Base-by-base conservation (phyloP, 768 basidiomycete species). In the Holtermanniella nyarrowii region DNA sequence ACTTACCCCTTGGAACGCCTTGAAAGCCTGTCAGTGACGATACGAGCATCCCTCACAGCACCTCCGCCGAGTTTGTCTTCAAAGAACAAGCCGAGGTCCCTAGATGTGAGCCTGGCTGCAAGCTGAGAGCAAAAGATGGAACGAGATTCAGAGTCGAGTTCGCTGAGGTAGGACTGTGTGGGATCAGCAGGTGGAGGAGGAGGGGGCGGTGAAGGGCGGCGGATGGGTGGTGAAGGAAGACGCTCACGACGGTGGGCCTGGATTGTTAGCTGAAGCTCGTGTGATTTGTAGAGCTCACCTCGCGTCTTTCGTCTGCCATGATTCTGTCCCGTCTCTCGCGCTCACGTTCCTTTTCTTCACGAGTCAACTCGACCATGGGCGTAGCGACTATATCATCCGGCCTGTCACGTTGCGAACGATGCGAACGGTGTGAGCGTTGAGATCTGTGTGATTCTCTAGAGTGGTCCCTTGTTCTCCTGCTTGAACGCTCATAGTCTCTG, bases 111-210 rank as follows among this genome's bases (percentile, higher is more conserved):
- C 67, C 89, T 84, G 56, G 90, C 89, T 63, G 95, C 88, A 70
- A 99, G 83, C 75, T 97, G 95, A 63, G 91, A 93, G 69, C 95
- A 89, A 75, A 97, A 97, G 61, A 96, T 88, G 63, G 95, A 96
- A 73, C 95, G 85, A 67, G 88, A 85, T 81, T 97, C 95, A 50
- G 88, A 90, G 68, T 97, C 93, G 69, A 96, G 89, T 72, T 90
- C 88, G 64, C 84, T 85, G 5, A 85, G 84, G 20, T 76, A 76
- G 55, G 55, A 52, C 50, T 26, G 23, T 26, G 53, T 16, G 48
- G 44, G 1, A 55, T 57, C 1, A 52, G 39, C 13, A 61, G 55
- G 47, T 5, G 59, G 59, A 27, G 56, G 50, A 26, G 59, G 58
- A 26, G 63, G 61, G 14, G 64, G 61, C 25, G 24, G 25, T 23